These are phyloP conservation scores for Ophiostoma ips DNA, from an alignment of 2,329 filamentous ascomycete genomes.

Conservation along the genomic window DNA sequence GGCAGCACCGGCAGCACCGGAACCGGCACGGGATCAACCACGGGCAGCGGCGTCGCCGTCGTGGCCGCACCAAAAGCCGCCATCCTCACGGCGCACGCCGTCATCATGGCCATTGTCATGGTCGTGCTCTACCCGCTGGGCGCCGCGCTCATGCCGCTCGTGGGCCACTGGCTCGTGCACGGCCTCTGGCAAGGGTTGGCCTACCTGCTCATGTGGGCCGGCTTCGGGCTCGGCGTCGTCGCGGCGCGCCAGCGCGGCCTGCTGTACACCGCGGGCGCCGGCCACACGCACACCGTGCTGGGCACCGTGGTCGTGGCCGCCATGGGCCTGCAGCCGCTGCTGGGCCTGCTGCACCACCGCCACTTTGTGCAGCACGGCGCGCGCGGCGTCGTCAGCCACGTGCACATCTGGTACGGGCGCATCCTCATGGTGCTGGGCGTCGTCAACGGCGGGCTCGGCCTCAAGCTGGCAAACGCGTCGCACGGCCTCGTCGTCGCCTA, in stretches of 20 bases:
- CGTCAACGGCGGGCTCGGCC: constrained; percentile 49
- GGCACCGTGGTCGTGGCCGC: constrained; percentile 41
- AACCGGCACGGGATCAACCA: too few relatives aligned
- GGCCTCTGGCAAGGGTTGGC: constrained; percentile 39
- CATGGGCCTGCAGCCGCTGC: constrained; percentile 42
- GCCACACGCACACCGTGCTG: constrained; percentile 36
- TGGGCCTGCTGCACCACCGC: constrained; percentile 44
- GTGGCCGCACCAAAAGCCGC: not conserved
- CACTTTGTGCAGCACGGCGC: constrained; percentile 31
- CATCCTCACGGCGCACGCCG: constrained; percentile 35
- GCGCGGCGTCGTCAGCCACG: constrained; percentile 39
- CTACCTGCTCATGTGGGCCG: constrained; percentile 44
- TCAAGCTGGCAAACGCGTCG: constrained; percentile 32
- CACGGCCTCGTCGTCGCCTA: constrained; percentile 37
- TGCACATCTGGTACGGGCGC: constrained; percentile 51
- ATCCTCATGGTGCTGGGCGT: constrained; percentile 43
- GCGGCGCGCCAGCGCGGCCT: constrained; percentile 23
- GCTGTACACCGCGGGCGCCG: not conserved
- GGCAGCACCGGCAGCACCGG: constrained; percentile 1
- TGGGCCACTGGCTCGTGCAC: constrained; percentile 45
- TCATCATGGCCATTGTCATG: constrained; percentile 48
- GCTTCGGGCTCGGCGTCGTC: constrained; percentile 43
- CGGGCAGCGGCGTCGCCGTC: not conserved
- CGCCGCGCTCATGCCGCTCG: constrained; percentile 43
- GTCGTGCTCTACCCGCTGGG: constrained; percentile 46